Conservation (phyloP, 768 basidiomycete species). For the Stropharia rugosoannulata region DNA sequence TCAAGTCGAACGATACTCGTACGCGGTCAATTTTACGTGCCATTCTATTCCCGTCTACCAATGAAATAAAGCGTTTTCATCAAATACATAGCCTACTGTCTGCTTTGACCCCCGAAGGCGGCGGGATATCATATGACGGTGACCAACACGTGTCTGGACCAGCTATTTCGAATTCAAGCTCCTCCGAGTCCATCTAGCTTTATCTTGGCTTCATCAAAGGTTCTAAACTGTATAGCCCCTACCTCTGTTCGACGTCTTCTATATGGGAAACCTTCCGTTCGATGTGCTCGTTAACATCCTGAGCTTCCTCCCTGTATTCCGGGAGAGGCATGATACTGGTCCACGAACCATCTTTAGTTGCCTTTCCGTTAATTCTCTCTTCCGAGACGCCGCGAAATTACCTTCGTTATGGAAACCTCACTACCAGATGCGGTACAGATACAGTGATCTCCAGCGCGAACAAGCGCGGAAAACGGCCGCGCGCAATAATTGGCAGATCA, state of each 20-base stretch:
- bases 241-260: not conserved
- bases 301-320: slow-evolving; percentile 15
- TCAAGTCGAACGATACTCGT: too few relatives aligned
- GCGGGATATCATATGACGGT: too few relatives aligned
- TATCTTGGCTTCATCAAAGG: too few relatives aligned
- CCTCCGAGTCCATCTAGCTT: too few relatives aligned
- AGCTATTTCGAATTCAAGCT: too few relatives aligned
- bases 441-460: slow-evolving; percentile 38
- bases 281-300: slow-evolving; percentile 29
- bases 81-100: too few relatives aligned
- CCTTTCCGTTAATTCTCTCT: slow-evolving; percentile 32
- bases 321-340: slow-evolving; percentile 21
- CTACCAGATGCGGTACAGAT: slow-evolving; percentile 48
- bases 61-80: too few relatives aligned
- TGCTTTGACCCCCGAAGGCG: too few relatives aligned
- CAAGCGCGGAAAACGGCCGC: slow-evolving; percentile 24
- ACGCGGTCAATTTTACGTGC: too few relatives aligned
- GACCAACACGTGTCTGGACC: too few relatives aligned
- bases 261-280: slow-evolving; percentile 23
- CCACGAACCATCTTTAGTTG: slow-evolving; percentile 37
- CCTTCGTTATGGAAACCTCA: slow-evolving; percentile 51
- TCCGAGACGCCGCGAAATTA: slow-evolving; percentile 44
- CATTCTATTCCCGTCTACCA: too few relatives aligned
- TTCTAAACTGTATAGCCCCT: too few relatives aligned
- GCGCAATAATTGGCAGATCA: slow-evolving; percentile 41